A percentile compares a stretch with the other conserved stretches of the same genome.
Conservation (phyloP, 441 rosid genomes). For the Gossypium trilobum region DNA sequence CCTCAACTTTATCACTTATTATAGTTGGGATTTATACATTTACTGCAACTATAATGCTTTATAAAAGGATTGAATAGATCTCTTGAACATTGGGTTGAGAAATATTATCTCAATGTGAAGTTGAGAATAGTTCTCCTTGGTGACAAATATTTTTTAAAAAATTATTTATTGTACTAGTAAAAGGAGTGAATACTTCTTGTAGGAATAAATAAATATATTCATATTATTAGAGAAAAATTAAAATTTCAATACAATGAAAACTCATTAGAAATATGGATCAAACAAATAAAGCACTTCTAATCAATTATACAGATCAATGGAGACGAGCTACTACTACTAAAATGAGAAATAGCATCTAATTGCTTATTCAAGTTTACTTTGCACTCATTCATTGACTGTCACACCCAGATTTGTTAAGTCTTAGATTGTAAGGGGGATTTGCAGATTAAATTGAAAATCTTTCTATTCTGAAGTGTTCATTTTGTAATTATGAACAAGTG, state of each 20-base stretch:
- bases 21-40: not conserved
- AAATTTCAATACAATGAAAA: too few relatives aligned
- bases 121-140: not conserved
- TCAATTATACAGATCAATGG: not conserved
- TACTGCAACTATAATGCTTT: not conserved
- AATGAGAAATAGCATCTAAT: not conserved
- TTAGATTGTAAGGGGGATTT: too few relatives aligned
- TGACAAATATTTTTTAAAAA: too few relatives aligned
- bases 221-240: too few relatives aligned
- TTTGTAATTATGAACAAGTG: too few relatives aligned
- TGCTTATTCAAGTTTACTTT: not conserved
- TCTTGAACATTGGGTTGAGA: not conserved
- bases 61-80: not conserved
- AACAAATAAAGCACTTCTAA: not conserved
- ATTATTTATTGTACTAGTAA: too few relatives aligned
- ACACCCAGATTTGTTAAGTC: too few relatives aligned
- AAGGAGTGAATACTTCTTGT: too few relatives aligned
- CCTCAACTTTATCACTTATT: not conserved
- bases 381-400: not conserved
- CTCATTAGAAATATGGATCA: not conserved
- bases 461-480: too few relatives aligned
- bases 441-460: too few relatives aligned
- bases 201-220: not conserved
- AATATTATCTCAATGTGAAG: not conserved
- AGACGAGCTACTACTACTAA: not conserved